These are phyloP conservation scores for Mallotus nudiflorus DNA, from an alignment of 345 rosid species.

Conservation along the genomic window DNA sequence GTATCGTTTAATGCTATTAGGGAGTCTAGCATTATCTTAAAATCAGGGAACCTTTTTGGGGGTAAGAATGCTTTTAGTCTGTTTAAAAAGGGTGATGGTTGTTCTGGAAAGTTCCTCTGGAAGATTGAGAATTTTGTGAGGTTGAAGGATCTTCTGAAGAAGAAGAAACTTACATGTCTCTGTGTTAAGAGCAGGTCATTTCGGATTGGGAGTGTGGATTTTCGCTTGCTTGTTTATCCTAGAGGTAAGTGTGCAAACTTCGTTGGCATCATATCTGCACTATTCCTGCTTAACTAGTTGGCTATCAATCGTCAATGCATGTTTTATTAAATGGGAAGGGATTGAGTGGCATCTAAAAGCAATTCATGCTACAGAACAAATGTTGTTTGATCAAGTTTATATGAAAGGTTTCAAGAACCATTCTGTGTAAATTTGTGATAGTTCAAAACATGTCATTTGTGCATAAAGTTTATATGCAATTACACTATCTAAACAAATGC, in stretches of 20 bases:
- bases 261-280: background rate
- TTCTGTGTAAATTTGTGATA: background rate
- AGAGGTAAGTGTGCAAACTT: conserved; percentile 9
- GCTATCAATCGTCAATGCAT: background rate
- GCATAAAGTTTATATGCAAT: background rate
- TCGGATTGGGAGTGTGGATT: conserved; percentile 18
- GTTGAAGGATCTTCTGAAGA: conserved; percentile 20
- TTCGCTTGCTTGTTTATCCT: conserved; percentile 19
- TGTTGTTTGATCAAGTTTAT: background rate
- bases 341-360: background rate
- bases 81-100: conserved; percentile 2
- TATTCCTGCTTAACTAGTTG: background rate
- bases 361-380: background rate
- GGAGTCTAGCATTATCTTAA: conserved; percentile 2
- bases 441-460: background rate
- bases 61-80: background rate
- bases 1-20: conserved; percentile 15
- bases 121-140: conserved; percentile 17
- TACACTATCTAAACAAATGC: background rate
- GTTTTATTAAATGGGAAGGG: background rate
- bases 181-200: conserved; percentile 21
- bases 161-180: conserved; percentile 16
- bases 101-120: conserved; percentile 18
- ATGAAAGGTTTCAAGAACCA: background rate
- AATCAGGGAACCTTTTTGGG: conserved; percentile 1